Evolutionary conservation across 2,329 filamentous ascomycete species (phyloP).

Genomic region (Fonsecaea nubica): DNA sequence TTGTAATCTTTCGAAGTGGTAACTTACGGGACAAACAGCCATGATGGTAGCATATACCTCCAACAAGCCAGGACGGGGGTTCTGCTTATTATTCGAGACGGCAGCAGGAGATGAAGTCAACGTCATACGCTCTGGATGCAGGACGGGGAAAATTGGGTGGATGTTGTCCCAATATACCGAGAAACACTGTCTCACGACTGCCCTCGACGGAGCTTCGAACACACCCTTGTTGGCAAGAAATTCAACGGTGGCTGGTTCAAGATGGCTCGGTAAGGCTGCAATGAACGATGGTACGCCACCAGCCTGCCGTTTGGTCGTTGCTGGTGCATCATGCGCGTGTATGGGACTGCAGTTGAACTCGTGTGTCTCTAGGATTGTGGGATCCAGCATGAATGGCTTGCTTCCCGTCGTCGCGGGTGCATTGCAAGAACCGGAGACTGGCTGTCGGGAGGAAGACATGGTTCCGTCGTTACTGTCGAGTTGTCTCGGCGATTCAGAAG

Average conservation of each 20-base stretch:
- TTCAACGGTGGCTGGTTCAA: conserved; percentile 1
- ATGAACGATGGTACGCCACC: conserved; percentile 1
- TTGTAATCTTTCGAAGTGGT: neutral
- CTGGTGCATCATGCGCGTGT: neutral
- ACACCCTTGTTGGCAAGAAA: neutral
- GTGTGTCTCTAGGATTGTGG: neutral
- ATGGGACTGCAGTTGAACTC: neutral
- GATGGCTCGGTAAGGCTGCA: neutral
- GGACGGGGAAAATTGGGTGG: conserved; percentile 1
- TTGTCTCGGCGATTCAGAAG: neutral
- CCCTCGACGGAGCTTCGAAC: neutral
- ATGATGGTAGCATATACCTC: neutral
- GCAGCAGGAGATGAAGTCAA: neutral
- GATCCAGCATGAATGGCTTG: neutral
- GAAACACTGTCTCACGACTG: neutral
- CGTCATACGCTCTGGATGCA: neutral
- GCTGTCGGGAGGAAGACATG: neutral
- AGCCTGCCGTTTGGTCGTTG: neutral
- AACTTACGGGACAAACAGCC: conserved; percentile 1
- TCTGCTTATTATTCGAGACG: neutral
- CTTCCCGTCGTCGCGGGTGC: neutral
- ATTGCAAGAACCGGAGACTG: neutral
- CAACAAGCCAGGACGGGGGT: neutral
- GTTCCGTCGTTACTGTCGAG: neutral
- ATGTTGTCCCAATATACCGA: neutral